Conservation (phyloP, 768 basidiomycete genomes). For the Neoboletus magnificus region DNA sequence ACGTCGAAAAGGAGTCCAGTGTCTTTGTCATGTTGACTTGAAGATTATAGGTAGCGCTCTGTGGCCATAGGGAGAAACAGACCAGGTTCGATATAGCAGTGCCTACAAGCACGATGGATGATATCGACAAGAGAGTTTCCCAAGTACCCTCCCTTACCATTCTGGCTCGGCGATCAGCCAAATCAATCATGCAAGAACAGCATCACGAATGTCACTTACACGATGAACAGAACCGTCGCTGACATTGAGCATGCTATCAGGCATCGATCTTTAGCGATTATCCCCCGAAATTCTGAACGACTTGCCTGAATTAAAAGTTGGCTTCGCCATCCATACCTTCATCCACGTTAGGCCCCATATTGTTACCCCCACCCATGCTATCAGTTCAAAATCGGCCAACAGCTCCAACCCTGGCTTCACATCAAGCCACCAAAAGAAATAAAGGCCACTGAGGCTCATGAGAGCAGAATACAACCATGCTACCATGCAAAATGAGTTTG, state of each 20-base stretch:
- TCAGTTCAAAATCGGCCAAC: conserved; percentile 69
- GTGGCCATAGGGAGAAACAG: conserved; percentile 83
- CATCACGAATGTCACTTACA: conserved; percentile 43
- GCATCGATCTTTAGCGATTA: not conserved
- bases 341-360: conserved; percentile 85
- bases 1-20: conserved; percentile 83
- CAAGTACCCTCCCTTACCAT: conserved; percentile 89
- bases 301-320: conserved; percentile 84
- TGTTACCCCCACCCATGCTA: conserved; percentile 80
- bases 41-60: conserved; percentile 77
- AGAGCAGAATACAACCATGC: conserved; percentile 68
- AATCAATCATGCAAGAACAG: not conserved
- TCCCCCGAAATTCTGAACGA: not conserved
- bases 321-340: conserved; percentile 88
- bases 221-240: conserved; percentile 77
- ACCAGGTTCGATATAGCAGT: conserved; percentile 75
- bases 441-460: conserved; percentile 73
- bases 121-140: conserved; percentile 66
- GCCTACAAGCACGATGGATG: conserved; percentile 76
- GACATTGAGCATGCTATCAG: conserved; percentile 77
- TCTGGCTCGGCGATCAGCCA: conserved; percentile 34
- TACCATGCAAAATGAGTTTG: conserved; percentile 74
- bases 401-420: conserved; percentile 64
- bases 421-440: conserved; percentile 78
- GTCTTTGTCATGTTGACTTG: conserved; percentile 84